A percentile compares a stretch with the other conserved stretches of the same genome.
phyloP scores from a whole-genome alignment of 2,329 filamentous ascomycete genomes.

The Phyllosticta capitalensis region DNA sequence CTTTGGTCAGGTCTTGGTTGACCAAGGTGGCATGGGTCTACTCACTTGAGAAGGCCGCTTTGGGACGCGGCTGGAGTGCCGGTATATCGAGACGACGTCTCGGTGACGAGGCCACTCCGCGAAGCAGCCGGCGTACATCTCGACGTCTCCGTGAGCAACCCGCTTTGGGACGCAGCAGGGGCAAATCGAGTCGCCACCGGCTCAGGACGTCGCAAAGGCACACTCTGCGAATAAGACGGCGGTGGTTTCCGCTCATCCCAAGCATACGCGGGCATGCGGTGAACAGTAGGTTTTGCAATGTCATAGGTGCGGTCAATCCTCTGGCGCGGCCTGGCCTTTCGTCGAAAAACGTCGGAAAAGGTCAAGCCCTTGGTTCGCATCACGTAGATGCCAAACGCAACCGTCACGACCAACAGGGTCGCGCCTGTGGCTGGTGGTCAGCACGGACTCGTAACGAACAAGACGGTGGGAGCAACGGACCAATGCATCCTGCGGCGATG shows the following conservation, averaged over 20 bases:
- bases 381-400: slow-evolving; percentile 26
- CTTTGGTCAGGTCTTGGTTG: slow-evolving; percentile 15
- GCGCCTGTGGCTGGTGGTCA: slow-evolving; percentile 19
- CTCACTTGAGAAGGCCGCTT: not conserved
- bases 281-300: slow-evolving; percentile 1
- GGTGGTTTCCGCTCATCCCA: not conserved
- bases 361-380: slow-evolving; percentile 30
- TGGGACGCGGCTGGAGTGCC: not conserved
- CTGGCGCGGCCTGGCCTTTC: not conserved
- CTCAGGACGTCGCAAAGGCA: slow-evolving; percentile 13
- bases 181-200: slow-evolving; percentile 18
- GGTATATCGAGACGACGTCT: too few relatives aligned
- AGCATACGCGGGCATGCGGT: slow-evolving; percentile 1
- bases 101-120: not conserved
- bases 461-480: not conserved
- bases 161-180: too few relatives aligned
- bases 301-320: slow-evolving; percentile 7
- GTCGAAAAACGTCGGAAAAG: slow-evolving; percentile 12
- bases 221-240: not conserved
- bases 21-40: not conserved
- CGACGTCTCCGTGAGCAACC: not conserved
- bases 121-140: not conserved
- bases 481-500: not conserved
- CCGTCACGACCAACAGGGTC: slow-evolving; percentile 29
- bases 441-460: not conserved